A percentile compares a stretch with the other conserved stretches of the same genome.
phyloP scores from a whole-genome alignment of 352 stramenopile species.

The Phytopythium oedochilum region DNA sequence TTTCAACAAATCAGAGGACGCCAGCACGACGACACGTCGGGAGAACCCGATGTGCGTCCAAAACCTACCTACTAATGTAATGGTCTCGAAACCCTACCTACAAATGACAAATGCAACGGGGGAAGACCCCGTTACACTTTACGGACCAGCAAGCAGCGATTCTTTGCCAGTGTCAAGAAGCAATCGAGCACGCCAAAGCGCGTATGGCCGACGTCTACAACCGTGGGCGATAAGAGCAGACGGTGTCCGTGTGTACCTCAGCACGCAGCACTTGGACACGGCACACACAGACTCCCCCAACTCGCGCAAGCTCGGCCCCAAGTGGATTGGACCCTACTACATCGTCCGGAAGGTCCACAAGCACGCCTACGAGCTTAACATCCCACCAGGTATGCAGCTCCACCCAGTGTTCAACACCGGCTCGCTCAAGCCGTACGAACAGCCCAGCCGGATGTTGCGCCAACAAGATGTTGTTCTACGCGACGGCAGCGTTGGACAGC shows the following conservation, averaged over 20 bases:
- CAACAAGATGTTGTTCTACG: no score
- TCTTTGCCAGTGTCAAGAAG: conserved; percentile 5
- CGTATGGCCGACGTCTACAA: conserved; percentile 11
- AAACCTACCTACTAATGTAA: no score
- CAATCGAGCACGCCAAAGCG: conserved; percentile 7
- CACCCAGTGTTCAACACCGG: conserved; percentile 3
- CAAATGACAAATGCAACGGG: no score
- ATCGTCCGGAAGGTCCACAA: conserved; percentile 9
- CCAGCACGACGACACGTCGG: no score
- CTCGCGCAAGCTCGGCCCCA: conserved; percentile 11
- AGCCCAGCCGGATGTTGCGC: no score
- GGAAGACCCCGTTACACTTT: no score
- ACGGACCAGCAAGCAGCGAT: conserved; percentile 8
- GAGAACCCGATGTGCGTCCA: no score
- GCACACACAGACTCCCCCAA: conserved; percentile 8
- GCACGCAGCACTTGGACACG: conserved; percentile 8
- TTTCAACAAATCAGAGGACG: no score
- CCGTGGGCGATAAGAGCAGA: conserved; percentile 2
- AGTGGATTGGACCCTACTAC: conserved; percentile 11
- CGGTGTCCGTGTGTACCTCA: conserved; percentile 13
- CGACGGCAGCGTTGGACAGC: no score
- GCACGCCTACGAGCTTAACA: conserved; percentile 18
- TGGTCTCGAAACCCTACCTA: no score
- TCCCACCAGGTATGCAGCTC: conserved; percentile 8
- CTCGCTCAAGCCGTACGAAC: no score